Conservation (phyloP, 305 asterid genomes). For the Coffea humblotiana region DNA sequence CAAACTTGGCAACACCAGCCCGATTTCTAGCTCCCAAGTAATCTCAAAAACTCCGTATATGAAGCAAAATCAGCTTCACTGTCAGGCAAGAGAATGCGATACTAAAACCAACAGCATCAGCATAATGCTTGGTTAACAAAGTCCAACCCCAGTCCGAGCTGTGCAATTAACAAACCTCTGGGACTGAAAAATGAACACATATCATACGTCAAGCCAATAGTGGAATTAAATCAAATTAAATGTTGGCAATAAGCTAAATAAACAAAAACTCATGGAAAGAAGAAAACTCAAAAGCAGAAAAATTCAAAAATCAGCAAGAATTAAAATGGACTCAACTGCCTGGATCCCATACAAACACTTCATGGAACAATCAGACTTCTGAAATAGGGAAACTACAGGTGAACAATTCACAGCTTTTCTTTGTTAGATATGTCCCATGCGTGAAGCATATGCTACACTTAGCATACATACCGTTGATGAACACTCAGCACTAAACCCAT, state of each 20-base stretch:
- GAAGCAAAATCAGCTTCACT: slow-evolving; percentile 93
- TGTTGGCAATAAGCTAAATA: neutral
- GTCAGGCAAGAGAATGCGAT: slow-evolving; percentile 83
- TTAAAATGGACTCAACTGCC: neutral
- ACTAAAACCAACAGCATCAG: slow-evolving; percentile 84
- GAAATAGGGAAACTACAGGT: neutral
- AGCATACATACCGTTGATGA: neutral
- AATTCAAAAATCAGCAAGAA: neutral
- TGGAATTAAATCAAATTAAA: neutral
- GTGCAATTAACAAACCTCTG: slow-evolving; percentile 81
- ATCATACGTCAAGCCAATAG: neutral
- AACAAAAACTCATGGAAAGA: neutral
- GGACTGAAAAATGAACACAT: slow-evolving; percentile 55
- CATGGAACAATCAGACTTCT: neutral
- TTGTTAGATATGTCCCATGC: neutral
- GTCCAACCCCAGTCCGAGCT: slow-evolving; percentile 90
- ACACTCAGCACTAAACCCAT: neutral
- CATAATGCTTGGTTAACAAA: slow-evolving; percentile 75
- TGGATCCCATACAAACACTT: neutral
- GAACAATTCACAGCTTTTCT: neutral
- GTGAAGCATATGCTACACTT: neutral
- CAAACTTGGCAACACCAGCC: slow-evolving; percentile 96
- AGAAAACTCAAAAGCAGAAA: neutral
- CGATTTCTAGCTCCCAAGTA: slow-evolving; percentile 81
- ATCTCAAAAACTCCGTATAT: slow-evolving; percentile 83